Conservation (phyloP, 2,329 filamentous ascomycete genomes). For the Neofusicoccum parvum region DNA sequence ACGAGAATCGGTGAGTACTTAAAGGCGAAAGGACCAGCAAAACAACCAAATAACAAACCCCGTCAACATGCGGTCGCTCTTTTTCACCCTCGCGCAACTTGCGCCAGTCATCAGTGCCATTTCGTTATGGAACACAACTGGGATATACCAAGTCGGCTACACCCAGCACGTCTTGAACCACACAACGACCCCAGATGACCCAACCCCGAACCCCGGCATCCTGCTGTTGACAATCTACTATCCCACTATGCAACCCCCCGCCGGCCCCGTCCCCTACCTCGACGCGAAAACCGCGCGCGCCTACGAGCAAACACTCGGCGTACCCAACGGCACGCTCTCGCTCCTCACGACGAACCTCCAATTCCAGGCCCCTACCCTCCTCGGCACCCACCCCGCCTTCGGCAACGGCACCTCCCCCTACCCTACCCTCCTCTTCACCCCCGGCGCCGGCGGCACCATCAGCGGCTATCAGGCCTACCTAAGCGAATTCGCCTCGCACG, state of each 20-base stretch:
- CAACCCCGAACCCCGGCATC: conserved; percentile 25
- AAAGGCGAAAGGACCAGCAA: neutral
- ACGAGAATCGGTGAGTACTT: neutral
- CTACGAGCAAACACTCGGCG: conserved; percentile 11
- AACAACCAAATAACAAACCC: neutral
- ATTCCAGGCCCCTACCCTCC: conserved; percentile 24
- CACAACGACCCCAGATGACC: conserved; percentile 28
- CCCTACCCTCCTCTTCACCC: neutral
- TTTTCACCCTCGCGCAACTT: neutral
- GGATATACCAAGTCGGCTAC: conserved; percentile 31
- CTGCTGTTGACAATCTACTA: conserved; percentile 32
- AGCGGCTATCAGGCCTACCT: no score
- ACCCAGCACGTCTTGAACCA: conserved; percentile 32
- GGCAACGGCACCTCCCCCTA: conserved; percentile 20
- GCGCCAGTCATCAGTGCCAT: neutral
- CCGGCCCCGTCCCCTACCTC: conserved; percentile 27
- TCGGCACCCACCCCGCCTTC: conserved; percentile 7
- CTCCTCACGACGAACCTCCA: conserved; percentile 25
- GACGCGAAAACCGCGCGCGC: conserved; percentile 27
- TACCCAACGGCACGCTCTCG: conserved; percentile 5
- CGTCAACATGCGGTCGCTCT: neutral
- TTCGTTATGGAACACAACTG: conserved; percentile 23
- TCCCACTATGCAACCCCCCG: conserved; percentile 26
- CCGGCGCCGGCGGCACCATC: no score
- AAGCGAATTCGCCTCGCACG: no score